Percentiles rank a stretch among this genome's conserved stretches.
Evolutionary conservation across 805 yeast genomes (phyloP).

Genomic region (Metschnikowia baotianmanensis): DNA sequence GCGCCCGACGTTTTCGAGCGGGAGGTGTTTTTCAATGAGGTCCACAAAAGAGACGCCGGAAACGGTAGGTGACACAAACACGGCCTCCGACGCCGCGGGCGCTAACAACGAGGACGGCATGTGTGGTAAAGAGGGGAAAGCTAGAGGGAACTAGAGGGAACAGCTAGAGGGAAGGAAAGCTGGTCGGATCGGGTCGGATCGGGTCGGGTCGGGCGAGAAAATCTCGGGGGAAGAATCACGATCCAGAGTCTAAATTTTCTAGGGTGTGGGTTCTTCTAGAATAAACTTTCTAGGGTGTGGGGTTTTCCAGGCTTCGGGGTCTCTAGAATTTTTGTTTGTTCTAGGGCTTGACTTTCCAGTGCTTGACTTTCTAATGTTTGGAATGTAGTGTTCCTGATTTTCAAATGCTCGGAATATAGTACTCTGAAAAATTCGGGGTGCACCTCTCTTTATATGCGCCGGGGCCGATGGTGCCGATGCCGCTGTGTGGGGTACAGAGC

Average conservation of each 20-base stretch:
- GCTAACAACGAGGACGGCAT: conserved; percentile 13
- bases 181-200: too few species aligned
- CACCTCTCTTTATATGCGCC: neutral
- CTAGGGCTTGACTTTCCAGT: too few species aligned
- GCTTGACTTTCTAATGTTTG: too few species aligned
- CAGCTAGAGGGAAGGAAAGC: neutral
- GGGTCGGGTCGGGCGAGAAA: too few species aligned
- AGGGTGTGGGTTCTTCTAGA: too few species aligned
- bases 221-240: too few species aligned
- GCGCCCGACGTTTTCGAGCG: conserved; percentile 14
- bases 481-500: conserved; percentile 5
- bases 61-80: conserved; percentile 15
- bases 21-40: conserved; percentile 16
- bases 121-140: neutral
- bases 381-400: too few species aligned
- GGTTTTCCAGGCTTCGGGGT: too few species aligned
- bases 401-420: neutral
- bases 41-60: conserved; percentile 12
- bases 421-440: neutral
- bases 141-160: neutral
- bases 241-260: too few species aligned
- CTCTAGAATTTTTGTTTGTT: too few species aligned
- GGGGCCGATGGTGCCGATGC: neutral
- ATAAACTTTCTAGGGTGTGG: too few species aligned
- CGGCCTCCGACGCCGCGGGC: conserved; percentile 18